These are phyloP conservation scores for Phoma herbarum DNA, from an alignment of 2,329 filamentous ascomycete species.

Conservation along the genomic window DNA sequence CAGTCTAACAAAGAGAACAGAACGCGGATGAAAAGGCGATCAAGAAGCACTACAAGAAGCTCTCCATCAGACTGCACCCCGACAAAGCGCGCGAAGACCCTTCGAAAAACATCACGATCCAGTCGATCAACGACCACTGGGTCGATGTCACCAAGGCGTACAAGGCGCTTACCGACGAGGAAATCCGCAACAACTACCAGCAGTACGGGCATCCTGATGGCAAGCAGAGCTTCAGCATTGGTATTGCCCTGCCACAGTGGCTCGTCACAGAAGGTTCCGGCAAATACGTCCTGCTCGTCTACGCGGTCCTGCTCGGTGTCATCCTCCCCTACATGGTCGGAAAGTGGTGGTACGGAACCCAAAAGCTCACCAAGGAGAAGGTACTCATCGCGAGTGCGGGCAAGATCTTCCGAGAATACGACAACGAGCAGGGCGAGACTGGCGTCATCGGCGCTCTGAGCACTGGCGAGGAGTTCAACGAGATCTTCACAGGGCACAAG, in stretches of 20 bases:
- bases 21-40: slow-evolving; percentile 88
- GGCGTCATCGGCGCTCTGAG: slow-evolving; percentile 84
- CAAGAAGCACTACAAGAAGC: slow-evolving; percentile 86
- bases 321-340: slow-evolving; percentile 92
- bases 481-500: slow-evolving; percentile 77
- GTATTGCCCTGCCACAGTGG: slow-evolving; percentile 92
- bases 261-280: slow-evolving; percentile 93
- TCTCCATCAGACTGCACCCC: slow-evolving; percentile 88
- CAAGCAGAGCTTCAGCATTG: slow-evolving; percentile 97
- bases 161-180: slow-evolving; percentile 96
- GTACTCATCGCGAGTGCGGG: slow-evolving; percentile 93
- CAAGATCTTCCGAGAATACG: slow-evolving; percentile 92
- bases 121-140: slow-evolving; percentile 85
- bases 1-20: slow-evolving; percentile 55
- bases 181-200: slow-evolving; percentile 95
- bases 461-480: slow-evolving; percentile 83
- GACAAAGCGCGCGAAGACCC: slow-evolving; percentile 89
- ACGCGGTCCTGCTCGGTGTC: slow-evolving; percentile 86
- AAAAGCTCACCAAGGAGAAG: slow-evolving; percentile 90
- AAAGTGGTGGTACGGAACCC: slow-evolving; percentile 98
- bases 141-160: slow-evolving; percentile 98
- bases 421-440: slow-evolving; percentile 81
- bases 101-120: slow-evolving; percentile 86
- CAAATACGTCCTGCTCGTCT: slow-evolving; percentile 92
- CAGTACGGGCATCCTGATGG: slow-evolving; percentile 97